A percentile compares a stretch with the other conserved stretches of the same genome.
These are phyloP conservation scores for Colletotrichum chlorophyti DNA, from an alignment of 2,329 filamentous ascomycete species.

Conservation along the genomic window DNA sequence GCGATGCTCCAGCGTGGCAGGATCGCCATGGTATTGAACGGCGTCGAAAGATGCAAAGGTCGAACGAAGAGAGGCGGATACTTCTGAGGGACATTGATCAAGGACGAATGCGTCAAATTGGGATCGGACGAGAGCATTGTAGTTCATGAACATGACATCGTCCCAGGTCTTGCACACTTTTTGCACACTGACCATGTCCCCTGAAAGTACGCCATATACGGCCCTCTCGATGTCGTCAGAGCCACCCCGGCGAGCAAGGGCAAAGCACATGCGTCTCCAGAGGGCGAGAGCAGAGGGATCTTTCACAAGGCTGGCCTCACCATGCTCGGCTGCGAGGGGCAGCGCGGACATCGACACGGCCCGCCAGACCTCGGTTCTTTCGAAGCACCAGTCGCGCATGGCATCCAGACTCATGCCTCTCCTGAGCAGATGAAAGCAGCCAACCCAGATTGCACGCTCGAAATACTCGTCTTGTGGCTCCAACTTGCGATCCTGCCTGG, in stretches of 20 bases:
- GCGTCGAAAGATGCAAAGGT: conserved; percentile 71
- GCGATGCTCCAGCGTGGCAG: conserved; percentile 57
- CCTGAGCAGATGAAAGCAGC: conserved; percentile 92
- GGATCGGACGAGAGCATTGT: conserved; percentile 82
- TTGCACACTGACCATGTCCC: conserved; percentile 80
- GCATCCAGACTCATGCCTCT: conserved; percentile 77
- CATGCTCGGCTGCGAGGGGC: conserved; percentile 58
- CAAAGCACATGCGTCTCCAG: conserved; percentile 81
- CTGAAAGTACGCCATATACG: conserved; percentile 89
- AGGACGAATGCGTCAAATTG: conserved; percentile 79
- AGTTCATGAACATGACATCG: conserved; percentile 85
- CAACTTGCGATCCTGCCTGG: conserved; percentile 77
- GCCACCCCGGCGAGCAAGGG: conserved; percentile 71
- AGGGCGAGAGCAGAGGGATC: conserved; percentile 61
- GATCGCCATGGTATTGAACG: conserved; percentile 66
- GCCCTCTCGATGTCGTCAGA: conserved; percentile 83
- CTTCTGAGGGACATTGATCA: conserved; percentile 58
- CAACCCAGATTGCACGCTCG: conserved; percentile 89
- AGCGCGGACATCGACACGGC: conserved; percentile 81
- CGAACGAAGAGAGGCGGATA: conserved; percentile 60
- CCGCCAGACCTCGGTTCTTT: conserved; percentile 88
- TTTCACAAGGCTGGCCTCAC: conserved; percentile 46
- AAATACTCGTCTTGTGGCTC: conserved; percentile 87
- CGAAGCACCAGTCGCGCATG: conserved; percentile 85
- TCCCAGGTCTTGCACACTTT: conserved; percentile 82